A percentile compares a stretch with the other conserved stretches of the same genome.
Conservation (phyloP, 192 early-diverging fungal genomes). For the Glomus cerebriforme region DNA sequence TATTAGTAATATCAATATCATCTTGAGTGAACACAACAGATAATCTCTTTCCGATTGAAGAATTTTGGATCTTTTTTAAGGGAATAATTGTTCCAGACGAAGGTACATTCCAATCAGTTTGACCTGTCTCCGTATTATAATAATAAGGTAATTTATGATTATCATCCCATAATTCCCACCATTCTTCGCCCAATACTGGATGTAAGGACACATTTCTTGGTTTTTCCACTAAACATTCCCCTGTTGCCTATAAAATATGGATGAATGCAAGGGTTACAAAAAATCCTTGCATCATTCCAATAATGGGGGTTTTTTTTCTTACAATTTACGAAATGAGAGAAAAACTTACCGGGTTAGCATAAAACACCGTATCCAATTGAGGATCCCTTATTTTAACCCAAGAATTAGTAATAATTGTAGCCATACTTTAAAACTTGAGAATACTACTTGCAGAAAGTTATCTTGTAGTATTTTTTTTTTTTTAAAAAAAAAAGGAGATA, state of each 20-base stretch:
- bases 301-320: neutral
- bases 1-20: neutral
- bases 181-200: constrained; percentile 61
- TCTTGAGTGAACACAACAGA: constrained; percentile 54
- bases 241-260: neutral
- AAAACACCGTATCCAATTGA: constrained; percentile 64
- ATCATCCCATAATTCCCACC: constrained; percentile 97
- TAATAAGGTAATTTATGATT: constrained; percentile 86
- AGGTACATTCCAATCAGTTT: constrained; percentile 89
- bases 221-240: constrained; percentile 1
- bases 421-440: neutral
- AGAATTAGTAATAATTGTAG: constrained; percentile 27
- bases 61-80: constrained; percentile 63
- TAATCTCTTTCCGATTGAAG: constrained; percentile 78
- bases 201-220: constrained; percentile 14
- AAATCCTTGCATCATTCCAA: neutral
- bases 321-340: neutral
- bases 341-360: constrained; percentile 64
- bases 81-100: constrained; percentile 71
- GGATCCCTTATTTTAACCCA: constrained; percentile 77
- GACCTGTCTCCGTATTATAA: constrained; percentile 84
- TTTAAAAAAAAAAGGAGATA: too few species aligned
- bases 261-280: neutral
- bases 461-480: too few species aligned
- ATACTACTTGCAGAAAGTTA: too few species aligned